Evolutionary conservation across 75 land plant species (phyloP).

Genomic region (Pinus tabuliformis): DNA sequence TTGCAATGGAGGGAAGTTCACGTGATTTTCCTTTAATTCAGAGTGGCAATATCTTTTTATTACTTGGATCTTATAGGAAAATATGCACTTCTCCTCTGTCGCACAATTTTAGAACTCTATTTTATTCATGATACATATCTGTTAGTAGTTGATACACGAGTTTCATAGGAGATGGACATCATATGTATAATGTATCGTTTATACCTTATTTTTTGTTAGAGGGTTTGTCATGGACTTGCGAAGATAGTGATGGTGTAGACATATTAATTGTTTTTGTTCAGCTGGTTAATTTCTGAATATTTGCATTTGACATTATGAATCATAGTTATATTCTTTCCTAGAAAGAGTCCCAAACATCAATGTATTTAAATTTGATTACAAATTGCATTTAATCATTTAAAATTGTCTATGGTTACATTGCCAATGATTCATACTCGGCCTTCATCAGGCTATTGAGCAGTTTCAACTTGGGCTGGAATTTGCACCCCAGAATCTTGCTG

Average conservation of each 20-base stretch:
- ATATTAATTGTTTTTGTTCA: not conserved
- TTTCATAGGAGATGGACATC: not conserved
- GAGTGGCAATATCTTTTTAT: slow-evolving; percentile 75
- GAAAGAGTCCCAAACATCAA: not conserved
- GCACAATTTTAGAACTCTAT: not conserved
- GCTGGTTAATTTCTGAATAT: not conserved
- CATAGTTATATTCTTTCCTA: not conserved
- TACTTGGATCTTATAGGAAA: slow-evolving; percentile 74
- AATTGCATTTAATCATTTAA: not conserved
- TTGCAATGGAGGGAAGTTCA: slow-evolving; percentile 52
- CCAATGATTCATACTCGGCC: not conserved
- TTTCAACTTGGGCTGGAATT: slow-evolving; percentile 63
- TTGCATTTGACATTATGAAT: not conserved
- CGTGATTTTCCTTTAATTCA: slow-evolving; percentile 69
- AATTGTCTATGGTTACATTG: not conserved
- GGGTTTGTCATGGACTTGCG: too few species aligned
- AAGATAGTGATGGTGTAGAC: not conserved
- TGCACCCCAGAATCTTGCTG: slow-evolving; percentile 63
- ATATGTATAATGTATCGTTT: too few species aligned
- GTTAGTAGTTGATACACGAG: not conserved
- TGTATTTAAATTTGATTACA: not conserved
- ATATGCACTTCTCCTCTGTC: slow-evolving; percentile 24
- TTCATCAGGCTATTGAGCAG: slow-evolving; percentile 64
- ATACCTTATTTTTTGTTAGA: too few species aligned
- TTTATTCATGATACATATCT: not conserved